Evolutionary conservation across 139 green algal genomes (phyloP).

Genomic region (Chlorella vulgaris): DNA sequence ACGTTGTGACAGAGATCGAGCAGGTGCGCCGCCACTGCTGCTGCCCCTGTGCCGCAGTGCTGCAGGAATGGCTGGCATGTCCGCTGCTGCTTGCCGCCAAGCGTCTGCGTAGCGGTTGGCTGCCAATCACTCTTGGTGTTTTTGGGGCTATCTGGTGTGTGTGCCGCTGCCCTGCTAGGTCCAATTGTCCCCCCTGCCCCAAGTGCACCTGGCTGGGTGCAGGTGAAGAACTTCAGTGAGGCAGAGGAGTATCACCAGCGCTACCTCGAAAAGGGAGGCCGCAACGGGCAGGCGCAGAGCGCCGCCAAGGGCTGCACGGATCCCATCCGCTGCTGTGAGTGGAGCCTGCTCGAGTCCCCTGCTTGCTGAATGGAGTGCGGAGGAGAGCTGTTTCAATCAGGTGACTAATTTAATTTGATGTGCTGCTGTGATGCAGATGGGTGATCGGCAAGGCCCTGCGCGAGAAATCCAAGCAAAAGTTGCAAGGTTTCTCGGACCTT

Average conservation of each 20-base stretch:
- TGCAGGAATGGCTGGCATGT: no score
- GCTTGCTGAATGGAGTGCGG: not conserved
- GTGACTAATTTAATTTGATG: not conserved
- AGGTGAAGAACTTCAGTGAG: not conserved
- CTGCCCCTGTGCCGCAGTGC: not conserved
- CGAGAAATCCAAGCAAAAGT: no score
- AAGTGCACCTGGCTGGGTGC: no score
- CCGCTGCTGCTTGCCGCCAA: no score
- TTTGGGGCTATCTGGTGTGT: no score
- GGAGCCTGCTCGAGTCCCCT: not conserved
- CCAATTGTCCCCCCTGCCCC: no score
- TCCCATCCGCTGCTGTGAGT: not conserved
- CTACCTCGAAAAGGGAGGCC: constrained; percentile 77
- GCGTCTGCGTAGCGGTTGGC: no score
- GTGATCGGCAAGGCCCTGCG: no score
- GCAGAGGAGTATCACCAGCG: constrained; percentile 58
- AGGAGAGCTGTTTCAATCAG: no score
- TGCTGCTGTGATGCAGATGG: not conserved
- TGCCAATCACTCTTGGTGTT: no score
- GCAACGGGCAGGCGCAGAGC: constrained; percentile 67
- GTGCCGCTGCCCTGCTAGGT: no score
- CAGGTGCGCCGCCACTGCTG: not conserved
- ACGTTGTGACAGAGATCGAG: constrained; percentile 54
- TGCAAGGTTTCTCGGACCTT: no score
- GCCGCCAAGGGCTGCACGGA: constrained; percentile 64